These are phyloP conservation scores for Alternaria consortialis DNA, from an alignment of 2,329 filamentous ascomycete genomes.

Conservation along the genomic window DNA sequence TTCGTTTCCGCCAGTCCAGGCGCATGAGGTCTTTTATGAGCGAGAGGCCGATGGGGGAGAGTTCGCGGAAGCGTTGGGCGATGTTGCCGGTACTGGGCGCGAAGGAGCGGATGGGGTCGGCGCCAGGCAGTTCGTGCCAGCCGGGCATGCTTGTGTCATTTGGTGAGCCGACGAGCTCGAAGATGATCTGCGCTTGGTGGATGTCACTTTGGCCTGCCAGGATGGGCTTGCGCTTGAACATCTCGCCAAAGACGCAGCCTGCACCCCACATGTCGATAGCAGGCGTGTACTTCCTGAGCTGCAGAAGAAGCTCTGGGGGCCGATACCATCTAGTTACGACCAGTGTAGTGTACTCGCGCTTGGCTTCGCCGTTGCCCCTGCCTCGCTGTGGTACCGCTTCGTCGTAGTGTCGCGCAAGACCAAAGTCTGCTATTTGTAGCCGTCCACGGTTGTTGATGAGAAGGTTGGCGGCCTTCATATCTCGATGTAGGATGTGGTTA, in stretches of 20 bases:
- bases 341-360: conserved; percentile 91
- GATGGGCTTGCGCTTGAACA: conserved; percentile 94
- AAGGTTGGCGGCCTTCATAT: conserved; percentile 98
- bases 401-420: conserved; percentile 91
- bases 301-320: conserved; percentile 89
- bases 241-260: conserved; percentile 98
- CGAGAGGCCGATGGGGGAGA: conserved; percentile 76
- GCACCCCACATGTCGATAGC: conserved; percentile 99
- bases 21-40: conserved; percentile 83
- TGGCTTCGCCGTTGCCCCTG: conserved; percentile 81
- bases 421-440: conserved; percentile 96
- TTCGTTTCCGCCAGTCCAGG: conserved; percentile 86
- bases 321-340: conserved; percentile 98
- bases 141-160: conserved; percentile 93
- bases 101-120: conserved; percentile 74
- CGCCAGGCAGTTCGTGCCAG: conserved; percentile 84
- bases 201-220: conserved; percentile 87
- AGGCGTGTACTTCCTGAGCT: conserved; percentile 90
- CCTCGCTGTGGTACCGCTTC: conserved; percentile 80
- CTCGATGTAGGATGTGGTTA: conserved; percentile 84
- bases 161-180: conserved; percentile 88
- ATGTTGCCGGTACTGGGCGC: conserved; percentile 71
- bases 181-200: conserved; percentile 92
- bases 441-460: conserved; percentile 94
- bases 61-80: conserved; percentile 76